Conservation (phyloP, 345 rosid species). For the Citrus glauca region DNA sequence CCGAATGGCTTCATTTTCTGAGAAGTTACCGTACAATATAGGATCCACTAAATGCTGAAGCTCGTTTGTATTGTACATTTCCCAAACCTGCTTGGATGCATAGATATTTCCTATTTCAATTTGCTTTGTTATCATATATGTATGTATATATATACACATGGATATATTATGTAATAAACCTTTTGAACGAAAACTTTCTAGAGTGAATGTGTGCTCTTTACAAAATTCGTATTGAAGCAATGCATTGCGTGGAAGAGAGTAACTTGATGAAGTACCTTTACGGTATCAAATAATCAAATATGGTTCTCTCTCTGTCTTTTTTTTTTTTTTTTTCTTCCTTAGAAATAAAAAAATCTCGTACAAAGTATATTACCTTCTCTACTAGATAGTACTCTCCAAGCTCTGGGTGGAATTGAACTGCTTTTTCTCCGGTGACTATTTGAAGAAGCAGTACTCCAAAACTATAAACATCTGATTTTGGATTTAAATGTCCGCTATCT, state of each 20-base stretch:
- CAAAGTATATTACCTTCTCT: slow-evolving; percentile 24
- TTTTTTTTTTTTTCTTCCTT: no score
- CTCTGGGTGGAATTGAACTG: slow-evolving; percentile 30
- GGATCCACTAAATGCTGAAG: slow-evolving; percentile 28
- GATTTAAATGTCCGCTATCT: slow-evolving; percentile 21
- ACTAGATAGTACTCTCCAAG: slow-evolving; percentile 40
- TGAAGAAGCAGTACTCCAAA: slow-evolving; percentile 38
- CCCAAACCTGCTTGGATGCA: slow-evolving; percentile 30
- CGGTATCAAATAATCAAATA: no score
- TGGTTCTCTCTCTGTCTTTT: not conserved
- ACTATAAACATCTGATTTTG: slow-evolving; percentile 40
- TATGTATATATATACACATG: no score
- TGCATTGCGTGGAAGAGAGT: not conserved
- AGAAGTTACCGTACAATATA: slow-evolving; percentile 10
- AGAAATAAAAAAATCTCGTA: no score
- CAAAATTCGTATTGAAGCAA: not conserved
- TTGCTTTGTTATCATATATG: not conserved
- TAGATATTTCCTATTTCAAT: not conserved
- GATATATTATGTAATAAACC: no score
- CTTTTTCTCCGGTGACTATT: slow-evolving; percentile 29
- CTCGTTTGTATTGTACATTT: slow-evolving; percentile 23
- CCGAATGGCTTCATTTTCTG: slow-evolving; percentile 24
- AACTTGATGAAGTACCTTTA: not conserved
- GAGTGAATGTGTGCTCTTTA: not conserved
- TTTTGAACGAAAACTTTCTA: no score